Evolutionary conservation across 805 yeast genomes (phyloP).

Genomic region (Saccharomycopsis selenospora): DNA sequence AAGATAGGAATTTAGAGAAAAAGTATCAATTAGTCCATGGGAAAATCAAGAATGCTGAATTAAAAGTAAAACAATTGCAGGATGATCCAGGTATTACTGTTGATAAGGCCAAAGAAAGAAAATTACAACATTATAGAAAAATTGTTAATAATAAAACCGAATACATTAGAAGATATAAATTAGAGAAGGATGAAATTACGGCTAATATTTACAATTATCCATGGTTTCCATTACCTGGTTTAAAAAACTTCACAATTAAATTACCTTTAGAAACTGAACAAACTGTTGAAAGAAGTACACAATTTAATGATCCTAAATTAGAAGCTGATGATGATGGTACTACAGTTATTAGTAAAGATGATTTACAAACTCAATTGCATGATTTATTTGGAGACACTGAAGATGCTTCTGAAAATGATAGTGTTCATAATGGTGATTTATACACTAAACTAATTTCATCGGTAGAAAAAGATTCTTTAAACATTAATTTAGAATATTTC

Average conservation of each 20-base stretch:
- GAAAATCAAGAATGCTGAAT: slow-evolving; percentile 6
- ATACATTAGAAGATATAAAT: slow-evolving; percentile 2
- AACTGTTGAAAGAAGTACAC: slow-evolving; percentile 4
- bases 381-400: neutral
- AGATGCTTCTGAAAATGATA: slow-evolving; percentile 4
- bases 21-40: slow-evolving; percentile 7
- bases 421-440: slow-evolving; percentile 1
- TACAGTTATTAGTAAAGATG: neutral
- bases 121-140: slow-evolving; percentile 3
- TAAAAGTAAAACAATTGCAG: neutral
- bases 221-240: slow-evolving; percentile 18
- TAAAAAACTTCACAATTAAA: slow-evolving; percentile 9
- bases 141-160: slow-evolving; percentile 4
- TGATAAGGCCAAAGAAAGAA: slow-evolving; percentile 1
- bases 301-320: slow-evolving; percentile 18
- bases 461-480: neutral
- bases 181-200: slow-evolving; percentile 8
- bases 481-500: neutral
- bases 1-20: slow-evolving; percentile 12
- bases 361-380: neutral
- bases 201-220: slow-evolving; percentile 12
- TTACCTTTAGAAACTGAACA: slow-evolving; percentile 5
- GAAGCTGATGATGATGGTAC: neutral
- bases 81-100: neutral
- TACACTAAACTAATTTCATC: slow-evolving; percentile 1